phyloP scores from a whole-genome alignment of 179 eudicot species.

The Silene coronaria region DNA sequence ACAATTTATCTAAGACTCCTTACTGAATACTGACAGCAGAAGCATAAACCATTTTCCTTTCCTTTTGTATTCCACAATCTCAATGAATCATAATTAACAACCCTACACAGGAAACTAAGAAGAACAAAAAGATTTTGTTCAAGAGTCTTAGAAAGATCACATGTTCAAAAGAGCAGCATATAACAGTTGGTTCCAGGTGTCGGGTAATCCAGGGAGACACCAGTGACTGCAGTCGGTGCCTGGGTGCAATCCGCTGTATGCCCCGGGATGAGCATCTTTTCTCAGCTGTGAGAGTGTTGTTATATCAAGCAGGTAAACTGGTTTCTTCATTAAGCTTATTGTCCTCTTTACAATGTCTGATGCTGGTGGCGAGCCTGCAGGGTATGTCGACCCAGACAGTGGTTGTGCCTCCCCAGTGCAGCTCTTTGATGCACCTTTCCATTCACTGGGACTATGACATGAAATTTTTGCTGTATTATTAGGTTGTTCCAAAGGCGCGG shows the following conservation, averaged over 20 bases:
- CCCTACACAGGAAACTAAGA: conserved; percentile 6
- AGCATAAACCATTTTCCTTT: conserved; percentile 8
- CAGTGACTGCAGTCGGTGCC: conserved; percentile 49
- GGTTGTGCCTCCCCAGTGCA: conserved; percentile 45
- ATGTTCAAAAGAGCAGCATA: conserved; percentile 35
- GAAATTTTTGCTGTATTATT: conserved; percentile 1
- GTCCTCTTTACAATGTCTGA: conserved; percentile 28
- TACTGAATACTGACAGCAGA: not conserved
- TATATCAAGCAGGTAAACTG: conserved; percentile 40
- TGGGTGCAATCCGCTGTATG: conserved; percentile 31
- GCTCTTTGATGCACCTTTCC: conserved; percentile 36
- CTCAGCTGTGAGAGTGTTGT: conserved; percentile 46
- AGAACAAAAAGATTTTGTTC: conserved; percentile 32
- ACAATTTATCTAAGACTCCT: conserved; percentile 19
- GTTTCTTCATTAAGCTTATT: conserved; percentile 29
- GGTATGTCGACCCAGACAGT: conserved; percentile 43
- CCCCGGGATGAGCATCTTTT: conserved; percentile 50
- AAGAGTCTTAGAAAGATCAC: conserved; percentile 27
- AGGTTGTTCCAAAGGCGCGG: not conserved
- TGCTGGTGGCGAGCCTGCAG: conserved; percentile 39
- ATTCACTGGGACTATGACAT: conserved; percentile 38
- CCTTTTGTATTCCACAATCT: conserved; percentile 4
- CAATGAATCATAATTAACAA: conserved; percentile 18
- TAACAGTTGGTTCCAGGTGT: conserved; percentile 48
- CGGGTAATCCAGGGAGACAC: conserved; percentile 54